Percentiles rank a stretch among this genome's conserved stretches.
Conservation (phyloP, 192 early-diverging fungal genomes). For the Thamnidium elegans region DNA sequence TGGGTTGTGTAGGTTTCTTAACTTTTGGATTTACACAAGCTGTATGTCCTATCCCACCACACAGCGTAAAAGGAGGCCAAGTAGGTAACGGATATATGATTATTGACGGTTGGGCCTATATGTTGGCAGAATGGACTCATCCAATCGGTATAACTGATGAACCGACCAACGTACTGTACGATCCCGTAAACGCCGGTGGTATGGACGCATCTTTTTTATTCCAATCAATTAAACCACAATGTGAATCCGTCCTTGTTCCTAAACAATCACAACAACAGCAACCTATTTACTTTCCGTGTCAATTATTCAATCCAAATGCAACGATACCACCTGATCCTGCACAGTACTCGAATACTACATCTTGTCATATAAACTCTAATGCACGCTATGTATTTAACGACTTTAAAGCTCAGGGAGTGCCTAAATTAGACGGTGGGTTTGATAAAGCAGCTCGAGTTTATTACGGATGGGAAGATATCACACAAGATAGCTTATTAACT, state of each 20-base stretch:
- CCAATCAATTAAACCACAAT: constrained; percentile 3
- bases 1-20: constrained; percentile 74
- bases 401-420: constrained; percentile 11
- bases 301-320: constrained; percentile 34
- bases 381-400: constrained; percentile 19
- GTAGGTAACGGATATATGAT: constrained; percentile 43
- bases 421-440: constrained; percentile 26
- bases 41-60: constrained; percentile 40
- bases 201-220: constrained; percentile 77
- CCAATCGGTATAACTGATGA: constrained; percentile 26
- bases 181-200: constrained; percentile 55
- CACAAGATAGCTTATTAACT: constrained; percentile 46
- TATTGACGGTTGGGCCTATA: constrained; percentile 63
- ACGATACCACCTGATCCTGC: constrained; percentile 42
- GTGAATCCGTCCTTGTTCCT: constrained; percentile 6
- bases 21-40: constrained; percentile 80
- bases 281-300: constrained; percentile 32
- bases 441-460: constrained; percentile 37
- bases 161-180: constrained; percentile 44
- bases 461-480: constrained; percentile 56
- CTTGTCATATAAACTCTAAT: constrained; percentile 50
- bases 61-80: constrained; percentile 34
- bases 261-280: background rate
- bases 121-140: constrained; percentile 41
- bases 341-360: constrained; percentile 51